Evolutionary conservation across 345 rosid species (phyloP), one percentile per base, ranked within the genome.

Genomic region (Hibiscus tridactylites): DNA sequence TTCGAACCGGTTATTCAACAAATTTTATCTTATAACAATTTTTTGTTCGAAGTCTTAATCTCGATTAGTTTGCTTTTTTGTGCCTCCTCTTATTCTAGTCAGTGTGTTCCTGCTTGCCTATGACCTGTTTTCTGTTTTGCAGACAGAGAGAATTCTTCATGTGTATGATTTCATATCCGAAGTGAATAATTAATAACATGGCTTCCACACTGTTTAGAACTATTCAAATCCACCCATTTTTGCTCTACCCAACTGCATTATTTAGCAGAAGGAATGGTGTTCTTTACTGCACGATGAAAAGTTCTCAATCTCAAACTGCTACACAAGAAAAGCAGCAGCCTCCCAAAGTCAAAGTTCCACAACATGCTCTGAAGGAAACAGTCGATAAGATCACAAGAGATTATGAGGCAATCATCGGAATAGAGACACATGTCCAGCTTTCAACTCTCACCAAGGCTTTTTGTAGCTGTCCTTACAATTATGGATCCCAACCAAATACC

Each of bases 341-440:
- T 5, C 75, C 81, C 0, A 80, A 71, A 74, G 52, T 82, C 64
- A 91, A 82, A 80, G 77, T 76, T 39, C 79, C 91, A 0, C 85
- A 82, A 0, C 84, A 80, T 64, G 73, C 74, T 73, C 82, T 79
- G 72, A 74, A 80, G 64, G 83, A 84, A 82, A 71, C 81, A 24
- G 78, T 86, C 31, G 88, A 90, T 50, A 81, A 82, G 77, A 75
- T 87, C 50, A 46, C 77, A 8, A 87, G 74, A 79, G 88, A 88
- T 46, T 94, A 83, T 73, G 97, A 91, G 77, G 90, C 97, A 50
- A 73, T 94, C 49, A 91, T 94, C 74, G 98, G 98, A 26, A 90
- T 94, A 77, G 98, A 94, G 85, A 94, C 98, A 29, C 98, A 94
- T 65, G 96, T 91, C 7, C 98, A 91, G 81, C 93, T 94, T 44